A percentile compares a stretch with the other conserved stretches of the same genome.
Conservation (phyloP, 2,329 filamentous ascomycete species). For the Phaeomoniella chlamydospora region DNA sequence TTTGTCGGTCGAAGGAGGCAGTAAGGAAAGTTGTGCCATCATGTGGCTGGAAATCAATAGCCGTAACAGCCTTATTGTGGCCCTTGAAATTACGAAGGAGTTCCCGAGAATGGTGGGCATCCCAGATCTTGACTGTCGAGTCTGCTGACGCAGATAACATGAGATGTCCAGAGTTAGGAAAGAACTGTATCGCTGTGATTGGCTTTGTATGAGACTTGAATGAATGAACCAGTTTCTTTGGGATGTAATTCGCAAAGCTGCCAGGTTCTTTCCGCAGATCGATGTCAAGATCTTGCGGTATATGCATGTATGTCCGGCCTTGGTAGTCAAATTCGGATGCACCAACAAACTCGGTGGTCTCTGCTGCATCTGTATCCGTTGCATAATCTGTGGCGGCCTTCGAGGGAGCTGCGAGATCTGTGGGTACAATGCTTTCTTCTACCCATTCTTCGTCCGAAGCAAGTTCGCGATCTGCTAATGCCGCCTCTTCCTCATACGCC, state of each 20-base stretch:
- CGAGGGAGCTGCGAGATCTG: conserved; percentile 32
- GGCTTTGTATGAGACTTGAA: conserved; percentile 79
- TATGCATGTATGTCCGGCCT: conserved; percentile 93
- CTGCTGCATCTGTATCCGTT: conserved; percentile 45
- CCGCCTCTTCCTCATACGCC: conserved; percentile 49
- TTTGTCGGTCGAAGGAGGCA: conserved; percentile 83
- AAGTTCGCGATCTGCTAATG: conserved; percentile 56
- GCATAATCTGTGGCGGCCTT: conserved; percentile 36
- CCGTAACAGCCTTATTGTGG: conserved; percentile 79
- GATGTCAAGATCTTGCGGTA: conserved; percentile 79
- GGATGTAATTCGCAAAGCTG: conserved; percentile 76
- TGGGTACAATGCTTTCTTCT: conserved; percentile 52
- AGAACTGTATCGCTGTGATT: conserved; percentile 79
- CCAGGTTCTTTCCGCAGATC: conserved; percentile 70
- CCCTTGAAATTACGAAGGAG: conserved; percentile 83
- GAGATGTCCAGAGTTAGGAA: conserved; percentile 76
- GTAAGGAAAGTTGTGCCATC: conserved; percentile 77
- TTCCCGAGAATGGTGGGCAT: conserved; percentile 80
- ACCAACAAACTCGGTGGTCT: conserved; percentile 82
- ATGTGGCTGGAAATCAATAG: conserved; percentile 68
- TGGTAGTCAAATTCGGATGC: conserved; percentile 78
- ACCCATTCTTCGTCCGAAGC: conserved; percentile 69
- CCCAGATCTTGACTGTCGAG: conserved; percentile 82
- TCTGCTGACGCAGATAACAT: conserved; percentile 84
- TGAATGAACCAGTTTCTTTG: conserved; percentile 83